Base-by-base conservation (phyloP, 371 early-diverging fungal species). In the Mortierella sp. region DNA sequence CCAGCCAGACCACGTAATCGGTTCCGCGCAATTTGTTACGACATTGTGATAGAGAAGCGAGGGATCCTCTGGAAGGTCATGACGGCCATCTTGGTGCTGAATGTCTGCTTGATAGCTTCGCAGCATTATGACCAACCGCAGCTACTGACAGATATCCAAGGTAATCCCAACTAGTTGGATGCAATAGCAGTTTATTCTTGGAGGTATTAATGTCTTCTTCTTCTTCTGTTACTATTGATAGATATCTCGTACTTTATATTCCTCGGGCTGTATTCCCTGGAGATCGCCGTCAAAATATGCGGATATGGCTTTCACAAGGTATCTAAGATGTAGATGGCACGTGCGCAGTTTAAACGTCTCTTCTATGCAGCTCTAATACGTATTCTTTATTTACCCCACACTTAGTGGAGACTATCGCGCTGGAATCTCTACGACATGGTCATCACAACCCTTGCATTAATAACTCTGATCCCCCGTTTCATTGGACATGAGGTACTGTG, bases 381-480 rank as follows among this genome's bases (percentile, higher is more conserved):
- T n/a, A n/a, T n/a, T n/a, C n/a, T n/a, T n/a, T n/a, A n/a, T n/a
- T n/a, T n/a, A n/a, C n/a, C n/a, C n/a, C n/a, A n/a, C n/a, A n/a
- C n/a, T n/a, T n/a, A 87, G 80, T 84, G 82, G 82, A 50, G 69
- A 4, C 76, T 80, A 11, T 79, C 79, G 1, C 70, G 69, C 43
- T 86, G 86, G 86, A 84, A 84, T 42, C 56, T 84, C 15, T 84
- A 83, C 58, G 86, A 84, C 47, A 72, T 78, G 19, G 56, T 65
- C 43, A 81, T 87, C 49, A 86, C 86, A 1, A 42, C 58, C 0
- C 68, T 81, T 31, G 83, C 88, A 0, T 21, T 86, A 1, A 53
- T 83, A 7, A 75, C 85, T 11, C 61, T 82, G 15, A 72, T 83
- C 44, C 58, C 83, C 12, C 80, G 88, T 17, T 86, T 86, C 69